phyloP scores from a whole-genome alignment of 2,329 filamentous ascomycete genomes.

The Myriosclerotinia scirpicola region DNA sequence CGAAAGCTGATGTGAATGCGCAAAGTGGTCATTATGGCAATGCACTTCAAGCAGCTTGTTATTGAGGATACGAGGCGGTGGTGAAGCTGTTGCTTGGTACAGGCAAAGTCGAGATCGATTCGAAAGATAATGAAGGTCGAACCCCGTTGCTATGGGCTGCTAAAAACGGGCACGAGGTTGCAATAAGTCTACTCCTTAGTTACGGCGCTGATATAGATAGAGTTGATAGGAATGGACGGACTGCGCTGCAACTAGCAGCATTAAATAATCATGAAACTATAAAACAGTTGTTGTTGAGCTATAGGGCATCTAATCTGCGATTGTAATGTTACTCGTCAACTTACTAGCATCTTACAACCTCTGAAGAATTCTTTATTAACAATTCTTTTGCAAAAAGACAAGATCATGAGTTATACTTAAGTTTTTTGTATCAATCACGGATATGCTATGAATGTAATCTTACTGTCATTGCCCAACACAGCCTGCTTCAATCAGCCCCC shows the following conservation, averaged over 20 bases:
- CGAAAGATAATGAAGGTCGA: neutral
- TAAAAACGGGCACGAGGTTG: neutral
- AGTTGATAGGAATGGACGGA: neutral
- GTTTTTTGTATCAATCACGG: neutral
- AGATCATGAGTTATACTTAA: neutral
- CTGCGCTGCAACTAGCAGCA: neutral
- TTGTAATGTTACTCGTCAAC: too few species aligned
- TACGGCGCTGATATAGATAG: neutral
- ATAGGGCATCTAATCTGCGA: too few species aligned
- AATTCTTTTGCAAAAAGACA: neutral
- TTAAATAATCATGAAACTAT: neutral
- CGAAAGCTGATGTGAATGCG: slow-evolving; percentile 14
- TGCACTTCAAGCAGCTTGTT: slow-evolving; percentile 11
- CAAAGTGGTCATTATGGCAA: slow-evolving; percentile 4
- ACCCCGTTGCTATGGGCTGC: neutral
- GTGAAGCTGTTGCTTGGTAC: neutral
- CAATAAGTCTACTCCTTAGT: neutral
- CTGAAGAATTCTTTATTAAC: neutral
- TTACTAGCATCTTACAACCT: too few species aligned
- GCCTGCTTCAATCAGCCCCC: neutral
- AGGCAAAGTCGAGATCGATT: neutral
- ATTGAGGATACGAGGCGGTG: neutral
- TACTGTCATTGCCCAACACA: neutral
- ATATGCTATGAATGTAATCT: neutral
- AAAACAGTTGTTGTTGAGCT: neutral